Base-by-base conservation (phyloP, 768 basidiomycete genomes). In the Suillus bovinus region DNA sequence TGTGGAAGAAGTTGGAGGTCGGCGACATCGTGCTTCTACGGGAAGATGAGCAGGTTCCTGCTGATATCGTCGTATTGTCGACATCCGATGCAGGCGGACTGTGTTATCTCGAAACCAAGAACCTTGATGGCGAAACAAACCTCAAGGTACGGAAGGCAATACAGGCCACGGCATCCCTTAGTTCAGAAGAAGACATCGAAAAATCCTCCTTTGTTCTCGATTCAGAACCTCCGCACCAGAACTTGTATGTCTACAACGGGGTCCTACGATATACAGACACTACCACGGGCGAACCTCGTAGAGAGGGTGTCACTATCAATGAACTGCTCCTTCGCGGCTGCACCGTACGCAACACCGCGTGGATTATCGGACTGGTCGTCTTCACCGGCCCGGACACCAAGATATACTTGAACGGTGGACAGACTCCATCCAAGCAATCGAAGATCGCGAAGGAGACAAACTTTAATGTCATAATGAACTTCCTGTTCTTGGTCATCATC, bases 371-470 rank as follows among this genome's bases (percentile, higher is more conserved):
- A 5, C 74, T 98, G n/a, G 95, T 97, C 14, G 89, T 89, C 29
- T 98, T 94, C 76, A 98, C 96, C 0, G 96, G 96, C 42, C 84
- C 86, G 1, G 96, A 98, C 76, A 91, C 93, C 44, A 94, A 93
- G 82, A 94, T 94, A 68, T 91, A 93, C 85, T 77, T 94, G 62
- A 96, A 96, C 66, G 92, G 93, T 38, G 95, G 96, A 22, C 89
- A 88, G 16, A 98, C 94, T 1, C 95, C 96, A 1, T 94, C 91
- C n/a, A 99, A 99, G 71, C 89, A 93, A 63, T 93, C 90, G 70
- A 99, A 96, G 82, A 98, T 99, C 71, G 95, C 98, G 79, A 91
- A 87, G 78, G 96, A 99, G 81, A 99, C 96, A 10, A 99, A 96
- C 75, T 96, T 95, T 81, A 99, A 98, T 71, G 96, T 98, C 66